A percentile compares a stretch with the other conserved stretches of the same genome.
These are phyloP conservation scores for Coemansia sp. DNA, from an alignment of 192 early-diverging fungal species.

Conservation along the genomic window DNA sequence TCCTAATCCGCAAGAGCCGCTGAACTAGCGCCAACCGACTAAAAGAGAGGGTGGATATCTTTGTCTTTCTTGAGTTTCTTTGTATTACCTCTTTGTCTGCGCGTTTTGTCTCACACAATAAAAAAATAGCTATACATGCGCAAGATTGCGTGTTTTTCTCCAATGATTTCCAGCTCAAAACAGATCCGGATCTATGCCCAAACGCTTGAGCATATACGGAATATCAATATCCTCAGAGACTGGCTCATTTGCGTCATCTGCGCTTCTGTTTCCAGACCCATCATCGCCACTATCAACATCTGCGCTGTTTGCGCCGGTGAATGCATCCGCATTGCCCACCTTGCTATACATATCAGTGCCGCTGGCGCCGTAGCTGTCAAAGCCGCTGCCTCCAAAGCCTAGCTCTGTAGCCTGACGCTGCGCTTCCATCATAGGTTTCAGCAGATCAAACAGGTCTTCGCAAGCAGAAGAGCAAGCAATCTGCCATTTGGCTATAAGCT, in stretches of 20 bases:
- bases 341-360: not conserved
- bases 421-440: constrained; percentile 42
- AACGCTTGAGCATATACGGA: constrained; percentile 35
- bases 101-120: no score
- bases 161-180: no score
- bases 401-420: constrained; percentile 17
- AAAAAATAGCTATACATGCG: not conserved
- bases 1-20: constrained; percentile 43
- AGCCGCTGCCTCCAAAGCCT: constrained; percentile 12
- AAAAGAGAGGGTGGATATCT: no score
- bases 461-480: constrained; percentile 29
- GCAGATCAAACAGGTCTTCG: constrained; percentile 44
- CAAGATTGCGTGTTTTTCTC: no score
- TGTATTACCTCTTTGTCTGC: no score
- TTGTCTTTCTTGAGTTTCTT: no score
- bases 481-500: constrained; percentile 43
- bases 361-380: not conserved
- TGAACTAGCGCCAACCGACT: no score
- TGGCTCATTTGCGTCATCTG: not conserved
- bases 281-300: not conserved
- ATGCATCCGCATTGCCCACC: constrained; percentile 14
- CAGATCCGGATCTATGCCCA: constrained; percentile 40
- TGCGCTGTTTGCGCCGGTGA: constrained; percentile 6
- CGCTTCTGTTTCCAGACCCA: not conserved
- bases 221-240: constrained; percentile 16